Conservation (phyloP, 2,329 filamentous ascomycete species). For the Rugonectria rugulosa region DNA sequence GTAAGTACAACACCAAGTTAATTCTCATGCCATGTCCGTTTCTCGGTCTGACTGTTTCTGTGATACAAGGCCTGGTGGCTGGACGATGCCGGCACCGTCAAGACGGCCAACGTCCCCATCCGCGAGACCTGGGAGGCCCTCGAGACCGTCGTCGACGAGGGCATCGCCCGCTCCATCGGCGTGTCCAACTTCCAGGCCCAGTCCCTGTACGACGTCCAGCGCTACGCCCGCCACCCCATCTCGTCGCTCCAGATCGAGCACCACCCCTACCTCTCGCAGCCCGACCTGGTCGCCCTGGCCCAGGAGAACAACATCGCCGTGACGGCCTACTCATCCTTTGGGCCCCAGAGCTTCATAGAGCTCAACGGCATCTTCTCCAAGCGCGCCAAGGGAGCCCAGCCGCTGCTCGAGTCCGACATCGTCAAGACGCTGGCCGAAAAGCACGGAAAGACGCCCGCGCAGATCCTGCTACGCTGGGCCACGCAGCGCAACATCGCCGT, state of each 20-base stretch:
- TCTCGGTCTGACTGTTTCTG: too few relatives aligned
- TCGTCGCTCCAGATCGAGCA: slow-evolving; percentile 71
- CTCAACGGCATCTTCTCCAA: slow-evolving; percentile 37
- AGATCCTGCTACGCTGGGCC: slow-evolving; percentile 72
- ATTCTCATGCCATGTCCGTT: too few relatives aligned
- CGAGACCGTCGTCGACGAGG: slow-evolving; percentile 72
- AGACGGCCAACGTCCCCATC: slow-evolving; percentile 68
- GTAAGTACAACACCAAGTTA: too few relatives aligned
- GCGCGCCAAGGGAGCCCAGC: slow-evolving; percentile 36
- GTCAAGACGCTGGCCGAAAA: slow-evolving; percentile 62
- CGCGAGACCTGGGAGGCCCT: slow-evolving; percentile 83
- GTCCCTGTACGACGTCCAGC: slow-evolving; percentile 66
- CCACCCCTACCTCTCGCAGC: slow-evolving; percentile 72
- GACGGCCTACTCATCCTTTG: slow-evolving; percentile 73
- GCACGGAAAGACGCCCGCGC: slow-evolving; percentile 66
- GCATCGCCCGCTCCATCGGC: slow-evolving; percentile 75
- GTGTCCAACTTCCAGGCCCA: slow-evolving; percentile 77
- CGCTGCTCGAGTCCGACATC: slow-evolving; percentile 43
- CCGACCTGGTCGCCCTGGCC: slow-evolving; percentile 62
- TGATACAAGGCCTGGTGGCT: slow-evolving; percentile 42
- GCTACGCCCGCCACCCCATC: slow-evolving; percentile 63
- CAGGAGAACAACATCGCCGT: slow-evolving; percentile 64
- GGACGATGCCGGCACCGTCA: slow-evolving; percentile 57
- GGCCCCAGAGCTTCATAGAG: slow-evolving; percentile 57
- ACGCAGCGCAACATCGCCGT: slow-evolving; percentile 70